Percentiles rank a stretch among this genome's conserved stretches.
Conservation (phyloP, 2,329 filamentous ascomycete genomes). For the Talaromyces rugulosus region DNA sequence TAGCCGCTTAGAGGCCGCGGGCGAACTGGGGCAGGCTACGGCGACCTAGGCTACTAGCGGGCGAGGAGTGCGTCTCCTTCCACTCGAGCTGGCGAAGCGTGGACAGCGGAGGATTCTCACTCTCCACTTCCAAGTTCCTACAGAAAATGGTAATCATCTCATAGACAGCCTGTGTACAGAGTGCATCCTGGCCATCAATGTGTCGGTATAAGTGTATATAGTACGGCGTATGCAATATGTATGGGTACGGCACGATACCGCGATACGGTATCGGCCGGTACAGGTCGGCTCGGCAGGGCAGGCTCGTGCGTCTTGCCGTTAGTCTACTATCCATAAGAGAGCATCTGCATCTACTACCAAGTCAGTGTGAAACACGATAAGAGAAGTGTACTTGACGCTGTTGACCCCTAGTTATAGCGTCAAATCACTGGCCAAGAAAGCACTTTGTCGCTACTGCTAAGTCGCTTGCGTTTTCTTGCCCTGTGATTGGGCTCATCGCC, state of each 20-base stretch:
- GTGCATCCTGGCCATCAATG: too few species aligned
- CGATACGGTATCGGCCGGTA: background rate
- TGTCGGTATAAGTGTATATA: too few species aligned
- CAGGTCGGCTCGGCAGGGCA: background rate
- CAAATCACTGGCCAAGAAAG: background rate
- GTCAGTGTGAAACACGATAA: background rate
- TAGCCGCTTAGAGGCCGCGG: conserved; percentile 5
- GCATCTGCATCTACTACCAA: background rate
- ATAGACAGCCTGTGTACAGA: too few species aligned
- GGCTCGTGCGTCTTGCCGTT: background rate
- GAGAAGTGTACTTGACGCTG: background rate
- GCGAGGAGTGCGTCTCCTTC: background rate
- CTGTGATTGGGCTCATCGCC: background rate
- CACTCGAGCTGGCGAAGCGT: background rate
- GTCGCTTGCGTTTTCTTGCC: too few species aligned
- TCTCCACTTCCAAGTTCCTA: background rate
- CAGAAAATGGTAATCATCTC: background rate
- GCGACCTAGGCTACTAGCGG: background rate
- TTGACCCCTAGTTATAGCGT: background rate
- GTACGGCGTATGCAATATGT: too few species aligned
- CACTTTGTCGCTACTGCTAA: background rate
- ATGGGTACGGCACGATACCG: background rate
- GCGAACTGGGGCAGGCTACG: conserved; percentile 1
- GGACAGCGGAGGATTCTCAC: background rate
- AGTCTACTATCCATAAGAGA: background rate